A percentile compares a stretch with the other conserved stretches of the same genome.
Evolutionary conservation across 2,329 filamentous ascomycete species (phyloP).

Genomic region (Atkinsonella texensis): DNA sequence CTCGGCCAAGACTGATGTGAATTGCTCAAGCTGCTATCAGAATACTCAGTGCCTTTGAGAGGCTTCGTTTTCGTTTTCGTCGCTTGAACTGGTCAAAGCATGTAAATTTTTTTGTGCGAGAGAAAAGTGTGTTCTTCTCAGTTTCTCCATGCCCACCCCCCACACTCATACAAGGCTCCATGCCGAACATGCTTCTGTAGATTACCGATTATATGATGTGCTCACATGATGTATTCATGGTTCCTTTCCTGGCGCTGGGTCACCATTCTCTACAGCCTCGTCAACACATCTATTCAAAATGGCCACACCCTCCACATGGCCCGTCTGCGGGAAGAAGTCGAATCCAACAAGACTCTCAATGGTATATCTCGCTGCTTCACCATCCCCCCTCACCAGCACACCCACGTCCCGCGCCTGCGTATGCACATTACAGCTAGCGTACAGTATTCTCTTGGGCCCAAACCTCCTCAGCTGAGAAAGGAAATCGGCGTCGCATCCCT

Average conservation of each 20-base stretch:
- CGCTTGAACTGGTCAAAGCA: not conserved
- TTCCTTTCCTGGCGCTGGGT: not conserved
- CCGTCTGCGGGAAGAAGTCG: constrained; percentile 91
- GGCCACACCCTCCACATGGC: constrained; percentile 57
- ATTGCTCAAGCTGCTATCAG: not conserved
- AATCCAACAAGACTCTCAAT: constrained; percentile 89
- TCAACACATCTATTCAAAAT: constrained; percentile 47
- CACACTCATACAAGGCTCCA: not conserved
- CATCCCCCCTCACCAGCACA: constrained; percentile 61
- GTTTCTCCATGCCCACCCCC: too few relatives aligned
- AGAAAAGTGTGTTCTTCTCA: not conserved
- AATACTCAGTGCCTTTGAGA: not conserved
- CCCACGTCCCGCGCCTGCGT: constrained; percentile 92
- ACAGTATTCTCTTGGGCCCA: constrained; percentile 69
- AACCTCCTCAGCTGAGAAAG: constrained; percentile 68
- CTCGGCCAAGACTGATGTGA: constrained; percentile 25
- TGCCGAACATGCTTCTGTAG: not conserved
- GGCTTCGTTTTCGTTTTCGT: not conserved
- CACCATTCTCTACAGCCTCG: constrained; percentile 3
- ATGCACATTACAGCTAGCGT: constrained; percentile 96
- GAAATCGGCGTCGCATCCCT: constrained; percentile 84
- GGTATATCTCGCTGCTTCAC: constrained; percentile 49
- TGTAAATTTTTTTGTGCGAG: not conserved
- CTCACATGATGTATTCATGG: not conserved
- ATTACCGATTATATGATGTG: too few relatives aligned